Evolutionary conservation across 371 early-diverging fungal genomes (phyloP).

Genomic region (Lichtheimia hyalospora): DNA sequence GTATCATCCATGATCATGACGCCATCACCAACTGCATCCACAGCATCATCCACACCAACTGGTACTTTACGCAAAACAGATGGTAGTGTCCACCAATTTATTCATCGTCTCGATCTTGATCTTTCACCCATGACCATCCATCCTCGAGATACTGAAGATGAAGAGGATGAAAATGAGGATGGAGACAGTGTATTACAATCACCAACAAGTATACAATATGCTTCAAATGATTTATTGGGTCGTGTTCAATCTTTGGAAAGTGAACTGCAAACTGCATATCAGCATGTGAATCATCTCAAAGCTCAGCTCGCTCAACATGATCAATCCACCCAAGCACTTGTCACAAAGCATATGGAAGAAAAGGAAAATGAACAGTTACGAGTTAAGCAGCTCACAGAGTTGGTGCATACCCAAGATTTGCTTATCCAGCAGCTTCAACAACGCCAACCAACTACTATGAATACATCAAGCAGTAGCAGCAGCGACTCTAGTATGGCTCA

Average conservation of each 20-base stretch:
- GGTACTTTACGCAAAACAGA: not conserved
- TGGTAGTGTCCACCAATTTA: not conserved
- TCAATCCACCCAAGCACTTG: constrained; percentile 9
- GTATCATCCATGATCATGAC: not conserved
- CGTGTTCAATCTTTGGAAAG: constrained; percentile 4
- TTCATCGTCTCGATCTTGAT: constrained; percentile 3
- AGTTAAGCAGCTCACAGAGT: constrained; percentile 17
- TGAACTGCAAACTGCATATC: not conserved
- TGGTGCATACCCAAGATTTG: constrained; percentile 29
- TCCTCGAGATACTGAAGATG: constrained; percentile 3
- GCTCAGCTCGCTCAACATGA: constrained; percentile 16
- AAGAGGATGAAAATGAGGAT: constrained; percentile 1
- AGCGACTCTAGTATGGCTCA: too few relatives aligned
- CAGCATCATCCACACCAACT: not conserved
- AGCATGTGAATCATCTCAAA: constrained; percentile 4
- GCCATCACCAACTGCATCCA: not conserved
- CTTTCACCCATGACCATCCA: constrained; percentile 1
- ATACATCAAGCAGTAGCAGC: too few relatives aligned
- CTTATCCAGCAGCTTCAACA: constrained; percentile 22
- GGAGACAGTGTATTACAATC: not conserved
- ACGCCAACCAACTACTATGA: constrained; percentile 3
- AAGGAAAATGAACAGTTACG: constrained; percentile 14
- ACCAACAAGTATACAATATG: not conserved
- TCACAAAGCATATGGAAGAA: constrained; percentile 13
- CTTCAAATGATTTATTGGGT: not conserved